Evolutionary conservation across 768 basidiomycete genomes (phyloP).

Genomic region (Lentinula sp.): DNA sequence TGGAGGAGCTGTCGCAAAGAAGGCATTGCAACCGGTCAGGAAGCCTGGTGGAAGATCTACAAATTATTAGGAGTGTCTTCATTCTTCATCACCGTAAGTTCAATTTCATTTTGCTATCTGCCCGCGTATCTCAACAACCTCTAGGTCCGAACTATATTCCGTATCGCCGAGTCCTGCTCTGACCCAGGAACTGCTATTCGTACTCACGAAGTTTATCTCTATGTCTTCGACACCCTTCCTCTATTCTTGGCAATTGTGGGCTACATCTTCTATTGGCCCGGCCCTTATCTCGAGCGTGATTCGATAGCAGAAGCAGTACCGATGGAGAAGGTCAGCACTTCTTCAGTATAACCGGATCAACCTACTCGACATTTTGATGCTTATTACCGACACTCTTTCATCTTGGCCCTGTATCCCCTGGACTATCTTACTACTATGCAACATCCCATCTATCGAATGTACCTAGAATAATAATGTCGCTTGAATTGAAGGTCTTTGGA

Average conservation of each 20-base stretch:
- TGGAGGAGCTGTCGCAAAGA: constrained; percentile 11
- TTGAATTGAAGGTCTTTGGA: no score
- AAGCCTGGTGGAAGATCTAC: constrained; percentile 16
- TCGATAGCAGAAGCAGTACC: neutral
- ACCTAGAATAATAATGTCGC: neutral
- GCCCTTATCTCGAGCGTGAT: constrained; percentile 13
- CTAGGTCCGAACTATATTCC: constrained; percentile 24
- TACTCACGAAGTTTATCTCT: constrained; percentile 18
- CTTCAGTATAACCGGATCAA: neutral
- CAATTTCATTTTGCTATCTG: neutral
- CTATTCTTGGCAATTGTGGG: constrained; percentile 18
- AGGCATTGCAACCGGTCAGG: constrained; percentile 3
- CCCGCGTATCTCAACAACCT: neutral
- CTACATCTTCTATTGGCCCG: constrained; percentile 21
- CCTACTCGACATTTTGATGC: neutral
- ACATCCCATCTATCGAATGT: neutral
- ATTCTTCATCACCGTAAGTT: constrained; percentile 18
- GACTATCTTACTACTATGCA: neutral
- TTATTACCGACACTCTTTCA: neutral
- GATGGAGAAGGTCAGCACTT: neutral
- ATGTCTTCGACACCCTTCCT: constrained; percentile 21
- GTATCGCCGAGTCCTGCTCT: constrained; percentile 21
- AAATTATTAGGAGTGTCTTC: constrained; percentile 18
- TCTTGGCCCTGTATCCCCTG: neutral
- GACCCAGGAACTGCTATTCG: constrained; percentile 9